phyloP scores from a whole-genome alignment of 306 rosid genomes.

The Ochetophila trinervis region DNA sequence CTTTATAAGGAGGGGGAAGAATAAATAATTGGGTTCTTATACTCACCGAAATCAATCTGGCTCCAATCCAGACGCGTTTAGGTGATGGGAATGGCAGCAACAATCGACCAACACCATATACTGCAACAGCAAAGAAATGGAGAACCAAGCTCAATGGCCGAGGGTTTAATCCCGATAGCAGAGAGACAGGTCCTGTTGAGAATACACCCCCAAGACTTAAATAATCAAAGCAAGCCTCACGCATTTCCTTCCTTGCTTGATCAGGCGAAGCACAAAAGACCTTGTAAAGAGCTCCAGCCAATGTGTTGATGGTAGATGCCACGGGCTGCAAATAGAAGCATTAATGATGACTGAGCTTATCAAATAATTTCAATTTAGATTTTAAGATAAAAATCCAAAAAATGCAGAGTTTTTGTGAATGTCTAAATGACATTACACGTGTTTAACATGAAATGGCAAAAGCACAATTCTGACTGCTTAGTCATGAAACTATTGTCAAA shows the following conservation, averaged over 20 bases:
- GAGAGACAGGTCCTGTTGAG: slow-evolving; percentile 75
- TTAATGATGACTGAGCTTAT: background rate
- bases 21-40: slow-evolving; percentile 1
- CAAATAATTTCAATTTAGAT: background rate
- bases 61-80: slow-evolving; percentile 75
- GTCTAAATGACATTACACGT: background rate
- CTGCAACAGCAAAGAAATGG: slow-evolving; percentile 92
- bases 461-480: background rate
- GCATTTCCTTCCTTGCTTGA: slow-evolving; percentile 92
- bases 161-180: slow-evolving; percentile 90
- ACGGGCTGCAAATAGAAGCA: slow-evolving; percentile 64
- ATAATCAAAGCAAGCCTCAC: slow-evolving; percentile 95
- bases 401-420: too few species aligned
- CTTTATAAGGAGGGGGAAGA: background rate
- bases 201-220: slow-evolving; percentile 83
- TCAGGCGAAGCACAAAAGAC: slow-evolving; percentile 91
- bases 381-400: background rate
- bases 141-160: slow-evolving; percentile 88
- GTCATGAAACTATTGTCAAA: background rate
- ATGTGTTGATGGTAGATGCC: slow-evolving; percentile 93
- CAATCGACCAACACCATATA: slow-evolving; percentile 82
- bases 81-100: slow-evolving; percentile 86
- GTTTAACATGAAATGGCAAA: background rate
- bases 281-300: slow-evolving; percentile 96
- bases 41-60: slow-evolving; percentile 64